Evolutionary conservation across 2,329 filamentous ascomycete species (phyloP).

Genomic region (Amphichorda felina): DNA sequence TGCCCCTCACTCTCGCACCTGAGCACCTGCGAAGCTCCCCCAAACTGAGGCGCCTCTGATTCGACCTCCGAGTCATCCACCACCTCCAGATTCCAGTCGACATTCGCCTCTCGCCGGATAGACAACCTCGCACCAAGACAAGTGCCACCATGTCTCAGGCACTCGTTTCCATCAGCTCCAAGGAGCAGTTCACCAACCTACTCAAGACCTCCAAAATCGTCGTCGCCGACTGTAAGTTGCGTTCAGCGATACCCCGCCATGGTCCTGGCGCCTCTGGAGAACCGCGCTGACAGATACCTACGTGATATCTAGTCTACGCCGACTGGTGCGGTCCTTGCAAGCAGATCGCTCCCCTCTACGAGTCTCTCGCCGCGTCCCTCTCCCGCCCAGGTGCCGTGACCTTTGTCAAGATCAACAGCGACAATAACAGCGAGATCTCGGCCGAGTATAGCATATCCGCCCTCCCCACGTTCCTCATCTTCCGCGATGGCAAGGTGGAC

Average conservation of each 20-base stretch:
- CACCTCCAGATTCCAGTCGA: too few relatives aligned
- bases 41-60: too few relatives aligned
- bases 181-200: constrained; percentile 53
- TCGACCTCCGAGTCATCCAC: too few relatives aligned
- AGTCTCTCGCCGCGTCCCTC: constrained; percentile 59
- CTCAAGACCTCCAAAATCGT: constrained; percentile 67
- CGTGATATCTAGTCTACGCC: constrained; percentile 56
- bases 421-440: constrained; percentile 63
- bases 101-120: too few relatives aligned
- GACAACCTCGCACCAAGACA: neutral
- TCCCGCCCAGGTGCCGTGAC: constrained; percentile 62
- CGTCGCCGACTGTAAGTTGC: constrained; percentile 71
- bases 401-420: constrained; percentile 81
- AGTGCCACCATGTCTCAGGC: neutral
- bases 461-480: constrained; percentile 88
- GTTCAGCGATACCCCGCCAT: constrained; percentile 9
- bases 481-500: constrained; percentile 56
- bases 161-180: constrained; percentile 17
- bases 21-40: too few relatives aligned
- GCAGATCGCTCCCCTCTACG: constrained; percentile 71
- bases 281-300: neutral
- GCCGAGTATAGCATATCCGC: constrained; percentile 60
- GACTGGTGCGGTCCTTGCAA: constrained; percentile 81
- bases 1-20: too few relatives aligned
- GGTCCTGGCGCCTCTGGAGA: neutral